Evolutionary conservation across 257 asterid species (phyloP).

Genomic region (Scutellaria galericulata): DNA sequence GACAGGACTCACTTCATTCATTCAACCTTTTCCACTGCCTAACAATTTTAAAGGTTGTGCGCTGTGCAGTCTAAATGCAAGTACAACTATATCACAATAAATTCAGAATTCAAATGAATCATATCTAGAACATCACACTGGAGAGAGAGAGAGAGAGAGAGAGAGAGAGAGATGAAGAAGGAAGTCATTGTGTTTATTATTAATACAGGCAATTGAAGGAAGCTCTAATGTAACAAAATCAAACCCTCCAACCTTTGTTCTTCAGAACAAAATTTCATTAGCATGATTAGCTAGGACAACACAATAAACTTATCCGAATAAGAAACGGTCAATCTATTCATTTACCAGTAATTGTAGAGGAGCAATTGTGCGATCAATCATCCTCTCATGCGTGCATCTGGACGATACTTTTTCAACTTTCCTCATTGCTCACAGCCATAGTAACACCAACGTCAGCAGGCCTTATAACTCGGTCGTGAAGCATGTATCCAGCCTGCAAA

Average conservation of each 20-base stretch:
- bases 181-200: no score
- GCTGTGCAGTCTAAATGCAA: no score
- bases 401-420: conserved; percentile 34
- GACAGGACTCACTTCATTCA: conserved; percentile 15
- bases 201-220: not conserved
- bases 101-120: no score
- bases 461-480: conserved; percentile 78
- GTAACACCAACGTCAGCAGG: conserved; percentile 97
- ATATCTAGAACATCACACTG: no score
- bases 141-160: no score
- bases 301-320: conserved; percentile 9
- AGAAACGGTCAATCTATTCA: conserved; percentile 2
- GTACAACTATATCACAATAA: no score
- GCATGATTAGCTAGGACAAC: not conserved
- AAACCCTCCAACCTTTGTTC: conserved; percentile 9
- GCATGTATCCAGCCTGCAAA: conserved; percentile 65
- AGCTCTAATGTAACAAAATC: not conserved
- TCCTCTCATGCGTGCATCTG: conserved; percentile 34
- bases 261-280: not conserved
- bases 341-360: conserved; percentile 2
- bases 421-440: conserved; percentile 41
- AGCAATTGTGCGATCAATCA: not conserved
- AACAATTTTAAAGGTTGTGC: no score
- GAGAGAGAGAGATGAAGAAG: no score
- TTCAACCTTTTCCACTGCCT: not conserved